Evolutionary conservation across 805 yeast genomes (phyloP), one percentile per base, ranked within the genome.

Genomic region (Myxozyma lipomycoides): DNA sequence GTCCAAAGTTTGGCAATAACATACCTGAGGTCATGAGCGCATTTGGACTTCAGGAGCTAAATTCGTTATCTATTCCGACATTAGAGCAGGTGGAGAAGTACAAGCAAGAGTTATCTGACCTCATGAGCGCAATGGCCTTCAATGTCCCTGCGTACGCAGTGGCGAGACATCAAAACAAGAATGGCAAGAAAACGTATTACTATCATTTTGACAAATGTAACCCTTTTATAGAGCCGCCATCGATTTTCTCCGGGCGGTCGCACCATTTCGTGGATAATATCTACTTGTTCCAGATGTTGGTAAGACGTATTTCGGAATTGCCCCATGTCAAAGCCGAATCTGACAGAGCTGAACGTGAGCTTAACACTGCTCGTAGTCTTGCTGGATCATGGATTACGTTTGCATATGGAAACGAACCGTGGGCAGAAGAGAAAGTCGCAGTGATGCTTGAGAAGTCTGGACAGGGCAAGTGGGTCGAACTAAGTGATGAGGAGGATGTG

Each of bases 191-290:
- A 25, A 49, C 51, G 15, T 51, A 42, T 37, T 46, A 30, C 17
- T 51, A 51, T 19, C 55, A 51, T 25, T 46, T 51, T 35, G 51
- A 51, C 43, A 51, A 51, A 43, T 28, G 41, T 15, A 51, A 51
- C 22, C 55, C 55, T 37, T 39, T 42, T 18, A 39, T 37, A n/a
- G 34, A 23, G n/a, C 44, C 43, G 17, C 34, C 19, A 17, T 37
- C 32, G 34, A 25, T n/a, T 9, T 51, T 39, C 36, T 37, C 40
- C 35, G 37, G 37, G 10, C 36, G 25, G 17, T 46, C 55, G 15
- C 55, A 51, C 26, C 55, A 51, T 40, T 42, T 30, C 22, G 40
- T 51, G 9, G 55, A 51, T 21, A 44, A 39, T 12, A 15, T 51
- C 1, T 43, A 51, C 30, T 26, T 51, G 17, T 46, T 51, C 28